A percentile compares a stretch with the other conserved stretches of the same genome.
phyloP scores from a whole-genome alignment of 371 early-diverging fungal genomes.

The Rhizopus microsporus region DNA sequence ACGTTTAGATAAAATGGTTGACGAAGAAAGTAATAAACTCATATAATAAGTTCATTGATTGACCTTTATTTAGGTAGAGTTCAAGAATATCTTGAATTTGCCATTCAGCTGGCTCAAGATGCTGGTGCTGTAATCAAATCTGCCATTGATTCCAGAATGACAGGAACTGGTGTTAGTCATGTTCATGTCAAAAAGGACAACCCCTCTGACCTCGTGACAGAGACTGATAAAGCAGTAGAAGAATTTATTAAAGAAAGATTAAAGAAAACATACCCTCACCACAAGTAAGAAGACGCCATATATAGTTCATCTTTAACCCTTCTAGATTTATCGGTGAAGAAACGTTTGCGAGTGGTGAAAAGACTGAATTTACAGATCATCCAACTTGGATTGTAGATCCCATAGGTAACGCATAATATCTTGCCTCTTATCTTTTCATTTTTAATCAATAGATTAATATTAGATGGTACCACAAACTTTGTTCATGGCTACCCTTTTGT shows the following conservation, averaged over 20 bases:
- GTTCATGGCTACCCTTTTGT: conserved; percentile 89
- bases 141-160: conserved; percentile 56
- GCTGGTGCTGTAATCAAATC: conserved; percentile 65
- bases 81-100: conserved; percentile 54
- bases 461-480: conserved; percentile 91
- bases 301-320: not conserved
- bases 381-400: conserved; percentile 95
- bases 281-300: conserved; percentile 49
- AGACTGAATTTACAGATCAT: conserved; percentile 62
- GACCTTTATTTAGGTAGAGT: conserved; percentile 16
- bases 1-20: no score
- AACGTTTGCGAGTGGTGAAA: conserved; percentile 65
- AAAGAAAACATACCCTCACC: conserved; percentile 58
- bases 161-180: conserved; percentile 42
- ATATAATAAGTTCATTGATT: no score
- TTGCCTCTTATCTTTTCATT: not conserved
- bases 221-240: conserved; percentile 83
- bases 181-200: conserved; percentile 62
- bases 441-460: conserved; percentile 3
- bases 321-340: conserved; percentile 87
- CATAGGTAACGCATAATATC: conserved; percentile 51
- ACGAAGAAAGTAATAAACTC: no score
- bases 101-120: conserved; percentile 57
- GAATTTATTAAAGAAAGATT: conserved; percentile 64
- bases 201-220: conserved; percentile 83